Percentiles rank a stretch among this genome's conserved stretches.
Conservation (phyloP, 805 yeast species). For the Barnettozyma vustinii region DNA sequence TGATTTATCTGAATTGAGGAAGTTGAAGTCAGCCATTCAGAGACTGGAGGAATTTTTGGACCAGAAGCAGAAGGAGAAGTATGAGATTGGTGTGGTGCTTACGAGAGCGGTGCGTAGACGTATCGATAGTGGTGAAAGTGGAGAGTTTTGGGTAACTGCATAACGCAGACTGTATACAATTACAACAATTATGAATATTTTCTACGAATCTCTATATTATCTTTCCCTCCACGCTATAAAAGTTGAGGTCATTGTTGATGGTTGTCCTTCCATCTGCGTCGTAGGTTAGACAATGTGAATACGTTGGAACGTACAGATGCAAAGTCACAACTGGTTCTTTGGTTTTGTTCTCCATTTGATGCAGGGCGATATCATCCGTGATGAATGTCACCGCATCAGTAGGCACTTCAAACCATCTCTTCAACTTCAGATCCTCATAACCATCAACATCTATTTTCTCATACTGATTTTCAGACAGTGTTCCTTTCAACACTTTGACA, state of each 20-base stretch:
- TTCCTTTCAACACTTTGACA: constrained; percentile 38
- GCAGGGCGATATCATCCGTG: constrained; percentile 41
- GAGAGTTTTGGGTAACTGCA: constrained; percentile 34
- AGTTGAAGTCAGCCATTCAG: constrained; percentile 31
- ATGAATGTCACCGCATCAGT: constrained; percentile 40
- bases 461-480: constrained; percentile 13
- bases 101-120: constrained; percentile 36
- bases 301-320: constrained; percentile 40
- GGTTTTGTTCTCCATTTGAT: constrained; percentile 35
- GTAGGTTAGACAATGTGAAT: constrained; percentile 3
- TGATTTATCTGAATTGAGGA: constrained; percentile 32
- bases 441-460: not conserved
- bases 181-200: not conserved
- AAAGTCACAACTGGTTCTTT: constrained; percentile 34
- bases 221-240: constrained; percentile 8
- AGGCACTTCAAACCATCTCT: constrained; percentile 9
- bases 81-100: constrained; percentile 36
- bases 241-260: not conserved
- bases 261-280: constrained; percentile 3
- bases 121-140: constrained; percentile 37
- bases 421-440: not conserved
- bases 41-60: constrained; percentile 36
- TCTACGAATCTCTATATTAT: not conserved
- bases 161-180: constrained; percentile 10
- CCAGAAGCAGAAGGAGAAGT: constrained; percentile 36